Percentiles rank a stretch among this genome's conserved stretches.
Conservation (phyloP, 129 eudicot genomes). For the Flaveria ramosissima region DNA sequence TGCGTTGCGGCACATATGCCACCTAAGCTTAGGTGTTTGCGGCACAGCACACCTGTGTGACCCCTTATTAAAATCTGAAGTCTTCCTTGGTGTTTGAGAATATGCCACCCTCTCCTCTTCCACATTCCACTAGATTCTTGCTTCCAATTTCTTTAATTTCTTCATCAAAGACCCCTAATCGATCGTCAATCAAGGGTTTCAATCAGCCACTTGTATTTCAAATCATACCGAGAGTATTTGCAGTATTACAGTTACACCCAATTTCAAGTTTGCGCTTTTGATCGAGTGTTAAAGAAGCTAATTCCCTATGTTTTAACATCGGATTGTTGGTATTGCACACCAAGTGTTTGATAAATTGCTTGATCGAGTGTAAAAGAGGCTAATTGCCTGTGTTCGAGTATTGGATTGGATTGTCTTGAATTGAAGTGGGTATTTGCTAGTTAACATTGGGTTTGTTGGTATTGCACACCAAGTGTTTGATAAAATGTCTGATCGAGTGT, state of each 20-base stretch:
- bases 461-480: constrained; percentile 35
- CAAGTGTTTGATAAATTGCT: constrained; percentile 38
- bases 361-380: background rate
- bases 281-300: background rate
- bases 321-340: constrained; percentile 14
- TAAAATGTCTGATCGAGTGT: constrained; percentile 21
- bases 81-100: constrained; percentile 12
- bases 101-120: constrained; percentile 31
- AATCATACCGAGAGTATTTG: background rate
- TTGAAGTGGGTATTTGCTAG: constrained; percentile 23
- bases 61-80: background rate
- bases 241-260: background rate
- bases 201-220: background rate
- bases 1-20: background rate
- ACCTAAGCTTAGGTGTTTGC: constrained; percentile 7
- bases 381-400: background rate
- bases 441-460: background rate
- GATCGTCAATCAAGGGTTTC: constrained; percentile 13
- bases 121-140: constrained; percentile 36
- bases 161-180: constrained; percentile 5
- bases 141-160: constrained; percentile 14
- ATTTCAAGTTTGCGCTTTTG: constrained; percentile 13
- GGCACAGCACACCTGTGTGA: background rate
- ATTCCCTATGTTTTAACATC: background rate
- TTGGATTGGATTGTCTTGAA: background rate